A percentile compares a stretch with the other conserved stretches of the same genome.
These are phyloP conservation scores for Coprinopsis sp. DNA, from an alignment of 768 basidiomycete genomes.

Conservation along the genomic window DNA sequence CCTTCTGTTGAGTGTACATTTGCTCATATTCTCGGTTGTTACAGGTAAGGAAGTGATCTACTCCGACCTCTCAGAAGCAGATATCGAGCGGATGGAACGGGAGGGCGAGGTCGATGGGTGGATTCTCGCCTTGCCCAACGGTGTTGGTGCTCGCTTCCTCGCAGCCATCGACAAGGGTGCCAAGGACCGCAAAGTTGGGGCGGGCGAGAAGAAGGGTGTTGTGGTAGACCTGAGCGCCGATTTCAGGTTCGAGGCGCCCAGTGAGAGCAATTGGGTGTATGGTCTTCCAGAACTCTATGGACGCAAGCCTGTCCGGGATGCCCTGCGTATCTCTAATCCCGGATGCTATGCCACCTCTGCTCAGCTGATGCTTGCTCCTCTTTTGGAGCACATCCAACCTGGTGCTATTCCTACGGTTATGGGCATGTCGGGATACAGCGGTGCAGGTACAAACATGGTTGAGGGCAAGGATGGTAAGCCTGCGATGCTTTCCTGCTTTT, in stretches of 20 bases:
- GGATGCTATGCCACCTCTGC: conserved; percentile 95
- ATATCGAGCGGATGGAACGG: conserved; percentile 88
- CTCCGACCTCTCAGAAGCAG: conserved; percentile 69
- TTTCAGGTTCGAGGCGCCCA: conserved; percentile 78
- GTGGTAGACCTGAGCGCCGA: conserved; percentile 93
- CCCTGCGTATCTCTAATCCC: conserved; percentile 92
- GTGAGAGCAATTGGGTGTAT: conserved; percentile 74
- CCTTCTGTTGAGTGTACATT: background rate
- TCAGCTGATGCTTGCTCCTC: conserved; percentile 88
- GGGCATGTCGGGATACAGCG: conserved; percentile 91
- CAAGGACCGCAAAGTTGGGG: conserved; percentile 42
- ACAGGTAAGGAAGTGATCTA: conserved; percentile 47
- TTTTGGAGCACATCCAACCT: conserved; percentile 54
- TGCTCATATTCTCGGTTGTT: background rate
- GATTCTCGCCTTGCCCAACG: conserved; percentile 99
- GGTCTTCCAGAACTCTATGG: conserved; percentile 98
- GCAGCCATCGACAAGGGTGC: conserved; percentile 85
- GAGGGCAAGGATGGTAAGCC: conserved; percentile 57
- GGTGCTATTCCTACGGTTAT: conserved; percentile 77
- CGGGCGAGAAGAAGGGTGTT: conserved; percentile 58
- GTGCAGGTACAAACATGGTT: conserved; percentile 83
- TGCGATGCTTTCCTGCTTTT: background rate
- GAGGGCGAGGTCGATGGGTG: conserved; percentile 91
- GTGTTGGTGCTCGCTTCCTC: conserved; percentile 93
- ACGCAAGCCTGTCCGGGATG: conserved; percentile 57